Evolutionary conservation across 768 basidiomycete genomes (phyloP).

Genomic region (Trametes cubensis): DNA sequence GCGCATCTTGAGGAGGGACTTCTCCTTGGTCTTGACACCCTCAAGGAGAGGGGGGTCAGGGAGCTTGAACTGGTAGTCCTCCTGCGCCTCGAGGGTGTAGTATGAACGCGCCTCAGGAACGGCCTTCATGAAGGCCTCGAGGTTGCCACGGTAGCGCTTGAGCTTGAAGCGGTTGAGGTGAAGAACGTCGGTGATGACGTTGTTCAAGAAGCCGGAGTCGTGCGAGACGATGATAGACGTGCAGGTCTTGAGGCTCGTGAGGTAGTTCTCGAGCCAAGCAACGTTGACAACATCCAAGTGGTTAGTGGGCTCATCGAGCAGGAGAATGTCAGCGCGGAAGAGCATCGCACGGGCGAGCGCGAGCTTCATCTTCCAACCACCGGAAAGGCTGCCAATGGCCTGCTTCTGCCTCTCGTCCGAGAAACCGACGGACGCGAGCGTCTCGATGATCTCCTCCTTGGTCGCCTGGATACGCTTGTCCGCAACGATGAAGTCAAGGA

Average conservation of each 20-base stretch:
- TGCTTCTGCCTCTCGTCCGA: conserved; percentile 81
- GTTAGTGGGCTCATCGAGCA: conserved; percentile 97
- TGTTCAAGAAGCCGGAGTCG: conserved; percentile 97
- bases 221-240: conserved; percentile 98
- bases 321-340: conserved; percentile 96
- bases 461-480: conserved; percentile 81
- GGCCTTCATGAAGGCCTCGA: conserved; percentile 89
- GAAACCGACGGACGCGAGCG: conserved; percentile 92
- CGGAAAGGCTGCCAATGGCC: conserved; percentile 88
- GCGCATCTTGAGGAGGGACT: conserved; percentile 95
- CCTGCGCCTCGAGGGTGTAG: conserved; percentile 92
- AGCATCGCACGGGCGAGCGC: conserved; percentile 96
- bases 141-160: conserved; percentile 92
- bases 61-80: conserved; percentile 99
- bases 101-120: conserved; percentile 98
- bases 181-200: conserved; percentile 96
- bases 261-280: conserved; percentile 96
- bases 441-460: conserved; percentile 73
- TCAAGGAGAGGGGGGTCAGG: conserved; percentile 96
- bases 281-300: conserved; percentile 97
- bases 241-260: conserved; percentile 83
- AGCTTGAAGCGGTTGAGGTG: conserved; percentile 99
- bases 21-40: conserved; percentile 99
- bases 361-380: conserved; percentile 99
- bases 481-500: conserved; percentile 82